Evolutionary conservation across 192 early-diverging fungal genomes (phyloP), one percentile per base, ranked within the genome.

Genomic region (Backusella macrospora): DNA sequence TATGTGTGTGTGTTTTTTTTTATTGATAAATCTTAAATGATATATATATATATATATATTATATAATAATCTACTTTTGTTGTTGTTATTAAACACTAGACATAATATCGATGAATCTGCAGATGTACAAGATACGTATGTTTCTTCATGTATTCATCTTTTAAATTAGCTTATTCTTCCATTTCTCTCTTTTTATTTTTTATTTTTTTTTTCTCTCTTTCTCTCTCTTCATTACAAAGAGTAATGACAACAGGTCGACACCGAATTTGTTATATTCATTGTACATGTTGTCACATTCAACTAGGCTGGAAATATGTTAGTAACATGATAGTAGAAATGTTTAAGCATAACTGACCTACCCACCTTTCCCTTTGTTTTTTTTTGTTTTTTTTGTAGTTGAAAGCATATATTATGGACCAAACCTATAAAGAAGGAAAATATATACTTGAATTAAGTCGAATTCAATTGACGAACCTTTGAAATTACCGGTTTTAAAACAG

Each of bases 391-490:
- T 43, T 9, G 4, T 55, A 55, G 52, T 1, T 55, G 21, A 55
- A 55, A 16, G 52, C 52, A 55, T 55, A 55, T 10, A 55, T 13
- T 55, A 9, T 3, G 23, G 9, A 55, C 8, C 52, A 55, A 55
- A 55, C 52, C 23, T 55, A 55, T 21, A 55, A 55, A 13, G 52
- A 55, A 55, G 52, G 52, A 55, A 55, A 55, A 55, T 55, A 55
- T 21, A 55, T 55, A 55, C 52, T 55, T 55, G 52, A 55, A 23
- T 12, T 55, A 12, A 55, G 10, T 55, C 52, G 52, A 55, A 55
- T 55, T 23, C 18, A 55, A 12, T 55, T 55, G 52, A 55, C 52
- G 2, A 10, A 10, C 12, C 18, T 55, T 55, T 55, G 16, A 55
- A 55, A 26, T 34, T 52, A 6, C 48, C 48, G 48, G 23, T 26